These are phyloP conservation scores for Margaritispora aquatica DNA, from an alignment of 495 filamentous ascomycete species.

Conservation along the genomic window DNA sequence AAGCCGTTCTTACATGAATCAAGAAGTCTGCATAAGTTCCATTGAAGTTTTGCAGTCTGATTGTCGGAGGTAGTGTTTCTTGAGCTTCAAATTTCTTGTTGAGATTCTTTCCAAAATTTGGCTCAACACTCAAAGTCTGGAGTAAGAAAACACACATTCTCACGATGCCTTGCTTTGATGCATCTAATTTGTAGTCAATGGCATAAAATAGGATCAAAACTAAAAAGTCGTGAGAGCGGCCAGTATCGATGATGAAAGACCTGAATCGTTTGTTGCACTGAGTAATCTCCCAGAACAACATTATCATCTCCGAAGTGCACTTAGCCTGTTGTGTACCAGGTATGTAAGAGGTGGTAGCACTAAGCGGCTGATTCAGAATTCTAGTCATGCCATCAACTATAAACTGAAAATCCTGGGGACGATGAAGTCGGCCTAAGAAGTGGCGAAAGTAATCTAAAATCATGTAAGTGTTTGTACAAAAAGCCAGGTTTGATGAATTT, in stretches of 20 bases:
- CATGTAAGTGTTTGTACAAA: neutral
- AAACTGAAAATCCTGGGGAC: conserved; percentile 97
- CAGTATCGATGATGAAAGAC: conserved; percentile 95
- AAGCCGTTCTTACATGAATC: conserved; percentile 62
- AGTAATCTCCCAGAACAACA: conserved; percentile 95
- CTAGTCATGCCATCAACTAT: conserved; percentile 93
- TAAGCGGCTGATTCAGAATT: conserved; percentile 87
- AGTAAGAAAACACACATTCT: conserved; percentile 95
- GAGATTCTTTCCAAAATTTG: conserved; percentile 82
- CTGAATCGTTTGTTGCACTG: conserved; percentile 98
- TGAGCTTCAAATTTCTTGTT: conserved; percentile 88
- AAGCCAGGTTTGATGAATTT: conserved; percentile 37
- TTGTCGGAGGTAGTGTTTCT: conserved; percentile 74
- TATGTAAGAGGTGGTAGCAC: conserved; percentile 80
- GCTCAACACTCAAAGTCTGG: conserved; percentile 91
- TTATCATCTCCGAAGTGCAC: conserved; percentile 93
- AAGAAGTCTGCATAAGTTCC: conserved; percentile 93
- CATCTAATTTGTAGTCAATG: conserved; percentile 76
- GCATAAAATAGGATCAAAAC: conserved; percentile 90
- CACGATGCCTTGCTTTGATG: conserved; percentile 85
- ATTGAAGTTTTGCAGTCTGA: conserved; percentile 75
- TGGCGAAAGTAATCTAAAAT: conserved; percentile 22
- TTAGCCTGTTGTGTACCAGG: conserved; percentile 78
- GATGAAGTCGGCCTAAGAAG: conserved; percentile 74
- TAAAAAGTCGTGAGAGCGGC: conserved; percentile 87